Conservation (phyloP, 2,329 filamentous ascomycete species). For the Fusarium poae region DNA sequence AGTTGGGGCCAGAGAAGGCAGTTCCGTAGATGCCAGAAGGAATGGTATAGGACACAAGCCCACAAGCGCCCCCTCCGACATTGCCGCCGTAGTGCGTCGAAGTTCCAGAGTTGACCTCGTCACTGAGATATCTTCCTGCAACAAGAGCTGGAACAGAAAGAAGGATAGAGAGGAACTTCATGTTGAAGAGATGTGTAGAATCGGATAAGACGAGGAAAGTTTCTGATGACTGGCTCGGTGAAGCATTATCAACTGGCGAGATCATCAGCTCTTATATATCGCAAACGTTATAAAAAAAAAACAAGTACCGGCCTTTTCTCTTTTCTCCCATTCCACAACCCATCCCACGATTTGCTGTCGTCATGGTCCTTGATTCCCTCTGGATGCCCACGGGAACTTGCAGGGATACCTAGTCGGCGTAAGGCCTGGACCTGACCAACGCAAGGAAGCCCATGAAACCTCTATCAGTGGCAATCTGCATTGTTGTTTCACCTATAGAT, state of each 20-base stretch:
- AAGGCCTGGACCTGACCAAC: slow-evolving; percentile 1
- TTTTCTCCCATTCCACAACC: not conserved
- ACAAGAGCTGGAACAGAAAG: slow-evolving; percentile 42
- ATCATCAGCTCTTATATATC: slow-evolving; percentile 9
- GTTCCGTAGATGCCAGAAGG: slow-evolving; percentile 71
- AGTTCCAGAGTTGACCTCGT: slow-evolving; percentile 30
- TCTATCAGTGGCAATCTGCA: not conserved
- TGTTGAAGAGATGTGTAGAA: slow-evolving; percentile 9
- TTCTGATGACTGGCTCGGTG: not conserved
- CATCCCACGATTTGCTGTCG: not conserved
- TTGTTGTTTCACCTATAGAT: slow-evolving; percentile 1
- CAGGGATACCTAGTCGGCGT: slow-evolving; percentile 11
- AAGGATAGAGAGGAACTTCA: slow-evolving; percentile 44
- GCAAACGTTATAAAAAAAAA: no score
- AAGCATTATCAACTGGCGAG: not conserved
- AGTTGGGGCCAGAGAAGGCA: slow-evolving; percentile 70
- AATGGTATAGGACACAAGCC: slow-evolving; percentile 72
- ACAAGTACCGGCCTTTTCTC: not conserved
- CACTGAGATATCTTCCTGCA: slow-evolving; percentile 31
- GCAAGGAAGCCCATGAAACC: slow-evolving; percentile 19
- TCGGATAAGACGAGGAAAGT: not conserved
- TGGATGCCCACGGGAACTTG: slow-evolving; percentile 27
- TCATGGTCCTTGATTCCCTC: slow-evolving; percentile 20
- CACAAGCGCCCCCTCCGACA: slow-evolving; percentile 70
- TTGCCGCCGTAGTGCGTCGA: slow-evolving; percentile 68